Percentiles rank a stretch among this genome's conserved stretches.
Evolutionary conservation across 2,329 filamentous ascomycete species (phyloP).

Genomic region (Myriosclerotinia duriaeana): DNA sequence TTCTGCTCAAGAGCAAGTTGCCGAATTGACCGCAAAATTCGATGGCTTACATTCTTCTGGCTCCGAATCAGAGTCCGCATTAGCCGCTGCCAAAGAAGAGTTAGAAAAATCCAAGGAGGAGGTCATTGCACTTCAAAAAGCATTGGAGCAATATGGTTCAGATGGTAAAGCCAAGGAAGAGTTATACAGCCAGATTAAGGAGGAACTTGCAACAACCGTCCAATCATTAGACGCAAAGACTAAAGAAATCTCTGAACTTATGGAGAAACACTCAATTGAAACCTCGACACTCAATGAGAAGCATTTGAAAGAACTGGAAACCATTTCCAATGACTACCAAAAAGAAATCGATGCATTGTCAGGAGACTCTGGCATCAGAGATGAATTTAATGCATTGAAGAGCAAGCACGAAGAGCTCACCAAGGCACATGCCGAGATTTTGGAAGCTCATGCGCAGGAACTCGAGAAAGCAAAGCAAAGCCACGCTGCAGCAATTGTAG

Average conservation of each 20-base stretch:
- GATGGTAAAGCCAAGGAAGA: slow-evolving; percentile 43
- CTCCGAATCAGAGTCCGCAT: slow-evolving; percentile 45
- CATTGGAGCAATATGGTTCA: slow-evolving; percentile 50
- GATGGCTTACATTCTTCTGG: slow-evolving; percentile 48
- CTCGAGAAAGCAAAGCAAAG: slow-evolving; percentile 35
- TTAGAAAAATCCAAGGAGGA: slow-evolving; percentile 45
- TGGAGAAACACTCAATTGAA: slow-evolving; percentile 56
- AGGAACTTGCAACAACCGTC: slow-evolving; percentile 35
- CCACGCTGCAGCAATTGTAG: slow-evolving; percentile 35
- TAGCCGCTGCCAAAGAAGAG: slow-evolving; percentile 43
- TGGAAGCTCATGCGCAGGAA: slow-evolving; percentile 31
- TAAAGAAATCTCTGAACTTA: slow-evolving; percentile 47
- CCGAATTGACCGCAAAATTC: slow-evolving; percentile 30
- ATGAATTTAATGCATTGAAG: slow-evolving; percentile 62
- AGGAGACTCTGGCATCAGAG: slow-evolving; percentile 63
- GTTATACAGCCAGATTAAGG: slow-evolving; percentile 34
- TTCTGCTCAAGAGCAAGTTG: slow-evolving; percentile 42
- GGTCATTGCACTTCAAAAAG: slow-evolving; percentile 50
- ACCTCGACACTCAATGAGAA: slow-evolving; percentile 37
- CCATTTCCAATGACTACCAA: slow-evolving; percentile 60
- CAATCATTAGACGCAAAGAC: slow-evolving; percentile 39
- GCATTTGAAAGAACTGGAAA: slow-evolving; percentile 58
- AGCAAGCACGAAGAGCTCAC: slow-evolving; percentile 53
- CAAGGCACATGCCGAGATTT: slow-evolving; percentile 38
- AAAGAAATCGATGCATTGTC: slow-evolving; percentile 63